Evolutionary conservation across 371 early-diverging fungal genomes (phyloP), one percentile per base, ranked within the genome.

Genomic region (Gilbertella persicaria): DNA sequence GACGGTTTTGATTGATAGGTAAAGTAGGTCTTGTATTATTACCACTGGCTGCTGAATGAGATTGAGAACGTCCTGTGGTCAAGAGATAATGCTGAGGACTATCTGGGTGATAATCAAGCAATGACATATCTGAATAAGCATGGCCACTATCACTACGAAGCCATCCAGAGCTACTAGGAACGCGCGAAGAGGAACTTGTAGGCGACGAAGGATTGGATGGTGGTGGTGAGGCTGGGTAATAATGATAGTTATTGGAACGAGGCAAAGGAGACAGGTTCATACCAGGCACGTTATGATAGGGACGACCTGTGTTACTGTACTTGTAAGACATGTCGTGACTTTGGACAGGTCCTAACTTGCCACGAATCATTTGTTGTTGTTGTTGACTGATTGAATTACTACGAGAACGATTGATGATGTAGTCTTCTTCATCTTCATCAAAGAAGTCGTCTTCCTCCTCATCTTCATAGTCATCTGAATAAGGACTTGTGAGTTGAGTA

Each of bases 121-220:
- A 49, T 17, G 66, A 56, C 20, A 75, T 69, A 12, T 78, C 79
- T 13, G 41, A 49, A 48, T 75, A 23, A n/a, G 71, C 68, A 17
- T 71, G 64, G 21, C 58, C 53, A 3, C 70, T 69, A 30, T 70
- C 67, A 7, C 68, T 65, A 38, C 69, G 64, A 29, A 71, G 71
- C 57, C 75, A 63, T 28, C 68, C 39, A 17, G 44, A 26, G 14
- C 41, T 38, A 14, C 47, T 68, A 4, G 69, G 69, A 8, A 64
- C 68, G 29, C 74, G 72, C 24, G 84, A 50, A 13, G 78, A 66
- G 20, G n/a, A n/a, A n/a, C 67, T 75, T n/a, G 82, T 64, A 13
- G 85, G 85, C 1, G 85, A 84, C 2, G 83, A 75, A 14, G 85
- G 85, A 28, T 80, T 70, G 3, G 85, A 84, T 16, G 83, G 74